These are phyloP conservation scores for Hansenula anomala DNA, from an alignment of 1,139 yeast species.

Conservation along the genomic window DNA sequence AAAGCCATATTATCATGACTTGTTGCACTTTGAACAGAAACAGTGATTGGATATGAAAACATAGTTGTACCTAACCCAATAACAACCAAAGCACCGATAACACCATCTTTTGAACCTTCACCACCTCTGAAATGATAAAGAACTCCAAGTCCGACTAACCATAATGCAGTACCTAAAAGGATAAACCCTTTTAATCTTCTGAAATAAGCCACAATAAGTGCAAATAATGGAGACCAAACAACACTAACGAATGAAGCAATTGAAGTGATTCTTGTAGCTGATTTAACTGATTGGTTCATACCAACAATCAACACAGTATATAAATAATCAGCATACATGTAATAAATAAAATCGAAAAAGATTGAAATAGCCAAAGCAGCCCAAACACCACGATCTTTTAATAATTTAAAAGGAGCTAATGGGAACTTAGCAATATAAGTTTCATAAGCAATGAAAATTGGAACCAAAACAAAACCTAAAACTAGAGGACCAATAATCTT, in stretches of 20 bases:
- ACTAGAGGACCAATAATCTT: conserved; percentile 61
- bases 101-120: conserved; percentile 43
- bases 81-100: conserved; percentile 61
- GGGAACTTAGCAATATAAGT: conserved; percentile 45
- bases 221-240: conserved; percentile 55
- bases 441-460: conserved; percentile 54
- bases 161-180: conserved; percentile 47
- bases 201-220: conserved; percentile 45
- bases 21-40: conserved; percentile 57
- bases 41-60: conserved; percentile 64
- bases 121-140: conserved; percentile 55
- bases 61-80: conserved; percentile 73
- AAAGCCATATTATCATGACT: conserved; percentile 64
- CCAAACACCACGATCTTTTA: conserved; percentile 67
- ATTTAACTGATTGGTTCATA: conserved; percentile 47
- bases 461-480: conserved; percentile 54
- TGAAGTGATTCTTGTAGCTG: conserved; percentile 64
- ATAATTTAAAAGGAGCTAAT: conserved; percentile 49
- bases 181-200: conserved; percentile 58
- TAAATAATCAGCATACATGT: conserved; percentile 65
- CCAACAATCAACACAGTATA: conserved; percentile 63
- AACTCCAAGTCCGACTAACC: conserved; percentile 58
- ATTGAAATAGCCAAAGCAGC: conserved; percentile 45
- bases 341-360: conserved; percentile 46
- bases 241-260: conserved; percentile 63